phyloP scores from a whole-genome alignment of 2,329 filamentous ascomycete species.

The Colletotrichum endophyticum region DNA sequence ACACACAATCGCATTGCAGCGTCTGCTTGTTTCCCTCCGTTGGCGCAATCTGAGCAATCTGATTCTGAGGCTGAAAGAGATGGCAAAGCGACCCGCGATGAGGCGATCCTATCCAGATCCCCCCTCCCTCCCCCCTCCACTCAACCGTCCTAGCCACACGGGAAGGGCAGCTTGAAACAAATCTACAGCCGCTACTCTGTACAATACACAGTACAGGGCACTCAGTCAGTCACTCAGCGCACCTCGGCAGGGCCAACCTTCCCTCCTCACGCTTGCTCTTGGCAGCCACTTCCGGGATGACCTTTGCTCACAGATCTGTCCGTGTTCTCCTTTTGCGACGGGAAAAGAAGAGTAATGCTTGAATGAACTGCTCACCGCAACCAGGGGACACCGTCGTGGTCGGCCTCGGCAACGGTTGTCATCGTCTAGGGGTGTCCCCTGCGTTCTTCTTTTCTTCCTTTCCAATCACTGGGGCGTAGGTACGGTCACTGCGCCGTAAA shows the following conservation, averaged over 20 bases:
- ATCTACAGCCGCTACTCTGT: neutral
- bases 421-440: neutral
- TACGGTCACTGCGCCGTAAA: neutral
- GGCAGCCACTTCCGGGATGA: neutral
- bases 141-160: conserved; percentile 3
- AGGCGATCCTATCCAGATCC: conserved; percentile 9
- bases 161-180: conserved; percentile 12
- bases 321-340: conserved; percentile 7
- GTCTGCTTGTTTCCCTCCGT: neutral
- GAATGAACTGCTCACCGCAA: neutral
- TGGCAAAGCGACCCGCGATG: neutral
- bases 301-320: conserved; percentile 12
- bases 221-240: neutral
- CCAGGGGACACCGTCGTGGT: neutral
- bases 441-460: neutral
- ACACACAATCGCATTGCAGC: neutral
- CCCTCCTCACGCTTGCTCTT: neutral
- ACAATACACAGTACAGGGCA: neutral
- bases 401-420: neutral
- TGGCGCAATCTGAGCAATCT: neutral
- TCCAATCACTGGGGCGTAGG: neutral
- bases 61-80: neutral
- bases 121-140: neutral
- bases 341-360: neutral
- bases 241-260: neutral